Base-by-base conservation (phyloP, 192 early-diverging fungal species). In the Bifiguratus adelaidae region DNA sequence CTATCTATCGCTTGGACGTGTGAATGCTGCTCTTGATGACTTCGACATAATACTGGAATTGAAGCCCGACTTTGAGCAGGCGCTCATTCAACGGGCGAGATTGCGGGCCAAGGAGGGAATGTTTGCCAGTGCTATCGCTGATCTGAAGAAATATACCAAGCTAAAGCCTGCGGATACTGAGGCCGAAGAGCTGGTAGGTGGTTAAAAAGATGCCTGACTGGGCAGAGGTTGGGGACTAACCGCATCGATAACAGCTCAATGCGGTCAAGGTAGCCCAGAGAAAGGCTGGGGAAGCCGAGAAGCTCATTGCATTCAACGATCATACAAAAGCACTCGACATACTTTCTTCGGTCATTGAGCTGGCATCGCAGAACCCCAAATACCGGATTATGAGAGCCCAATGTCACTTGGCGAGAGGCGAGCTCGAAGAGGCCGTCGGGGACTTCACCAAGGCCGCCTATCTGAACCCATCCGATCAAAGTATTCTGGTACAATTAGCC, bases 381-480 rank as follows among this genome's bases (percentile, higher is more conserved):
- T 56, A 87, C 30, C 65, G 87, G 24, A 30, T 74, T 57, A 58
- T 77, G 7, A 66, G 91, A 21, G 88, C 85, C 23, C 61, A 88
- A 36, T 88, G 83, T 52, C 79, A 90, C 47, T 48, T 89, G 11
- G 65, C 67, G 3, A 63, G 66, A 19, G 81, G 81, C 27, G 86
- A 91, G 47, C 63, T 83, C n/a, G 89, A 89, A 50, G 85, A 85
- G 58, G 91, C 91, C 2, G 79, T 80, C 44, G 78, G 85, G 11
- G 92, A 96, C 60, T 67, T 80, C 15, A 67, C 8, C 12, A 79
- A 88, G 24, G 75, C 82, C 18, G 78, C 84, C n/a, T 76, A 82
- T 41, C 62, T 95, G 41, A 68, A 74, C 19, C 79, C 89, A 19
- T 71, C 72, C 16, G 74, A 82, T 41, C 70, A 78, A 3, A 68